These are phyloP conservation scores for Oenanthe javanica DNA, from an alignment of 140 eudicot species.

Conservation along the genomic window DNA sequence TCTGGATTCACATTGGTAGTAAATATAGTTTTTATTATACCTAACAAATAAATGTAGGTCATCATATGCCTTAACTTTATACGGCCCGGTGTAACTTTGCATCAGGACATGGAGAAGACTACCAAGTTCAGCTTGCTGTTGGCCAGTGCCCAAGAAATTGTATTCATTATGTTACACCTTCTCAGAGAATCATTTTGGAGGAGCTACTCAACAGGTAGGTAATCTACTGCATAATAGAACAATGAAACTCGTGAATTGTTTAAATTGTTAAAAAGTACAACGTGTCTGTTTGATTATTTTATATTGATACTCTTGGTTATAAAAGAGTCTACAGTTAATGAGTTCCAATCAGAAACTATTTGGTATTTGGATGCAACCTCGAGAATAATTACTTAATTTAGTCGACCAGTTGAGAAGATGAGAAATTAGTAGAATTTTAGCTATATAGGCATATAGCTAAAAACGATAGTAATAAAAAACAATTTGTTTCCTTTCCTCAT, in stretches of 20 bases:
- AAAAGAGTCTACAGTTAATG: not conserved
- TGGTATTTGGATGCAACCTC: not conserved
- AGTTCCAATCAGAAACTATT: not conserved
- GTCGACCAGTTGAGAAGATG: not conserved
- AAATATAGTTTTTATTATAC: not conserved
- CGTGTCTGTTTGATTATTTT: not conserved
- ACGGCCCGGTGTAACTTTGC: not conserved
- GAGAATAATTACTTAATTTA: not conserved
- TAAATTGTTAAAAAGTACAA: not conserved
- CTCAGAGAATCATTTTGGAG: conserved; percentile 86
- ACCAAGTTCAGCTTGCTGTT: conserved; percentile 71
- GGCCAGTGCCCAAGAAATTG: conserved; percentile 95
- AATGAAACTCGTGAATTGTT: not conserved
- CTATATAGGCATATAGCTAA: not conserved
- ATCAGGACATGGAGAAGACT: conserved; percentile 70
- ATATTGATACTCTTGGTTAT: not conserved
- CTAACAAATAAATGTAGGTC: not conserved
- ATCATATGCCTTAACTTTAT: not conserved
- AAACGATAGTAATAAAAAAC: not conserved
- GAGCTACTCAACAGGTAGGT: conserved; percentile 84
- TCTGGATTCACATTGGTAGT: not conserved
- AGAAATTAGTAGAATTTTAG: not conserved
- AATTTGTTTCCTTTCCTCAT: not conserved
- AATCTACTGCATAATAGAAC: not conserved
- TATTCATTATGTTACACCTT: conserved; percentile 93